Base-by-base conservation (phyloP, 2,329 filamentous ascomycete genomes). In the Colletotrichum simmondsii region DNA sequence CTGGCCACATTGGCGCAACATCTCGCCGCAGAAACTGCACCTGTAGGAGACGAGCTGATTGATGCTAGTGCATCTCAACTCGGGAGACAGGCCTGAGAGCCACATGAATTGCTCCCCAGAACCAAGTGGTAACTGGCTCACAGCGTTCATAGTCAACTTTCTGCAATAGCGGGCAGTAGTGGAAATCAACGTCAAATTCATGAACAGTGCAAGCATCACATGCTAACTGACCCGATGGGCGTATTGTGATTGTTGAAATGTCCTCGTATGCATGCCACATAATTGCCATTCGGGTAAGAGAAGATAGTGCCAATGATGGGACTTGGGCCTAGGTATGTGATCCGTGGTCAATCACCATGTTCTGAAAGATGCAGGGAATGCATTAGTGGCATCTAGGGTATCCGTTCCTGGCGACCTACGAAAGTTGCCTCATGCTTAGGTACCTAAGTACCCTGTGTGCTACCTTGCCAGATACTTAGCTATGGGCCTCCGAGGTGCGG, bases 1-100 rank as follows among this genome's bases (percentile, higher is more conserved):
- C 26, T 37, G 53, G 61, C 56, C 57, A 71, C 26, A 19, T 32
- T 32, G 12, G 68, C 57, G 24, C 26, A 56, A 24, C n/a, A 53
- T 59, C 28, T 53, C 32, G 52, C 57, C 37, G 63, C n/a, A 42
- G 37, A 53, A 28, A 35, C 26, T 24, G 53, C 35, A 24, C 37
- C 57, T 66, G 71, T 63, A 53, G 63, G 71, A 49, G 42, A 30
- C 35, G 71, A 30, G 71, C 61, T 64, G 57, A 69, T 54, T 37
- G 66, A 65, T 74, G 73, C 73, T 52, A 74, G 73, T 74, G 73
- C 65, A 70, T 65, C 73, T 73, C 57, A 37, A 71, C 65, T 59
- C 61, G 53, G 32, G 37, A 66, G 62, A 46, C 32, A 65, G 58
- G 24, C 30, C 53, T 35, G 42, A 59, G 19, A 49, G 62, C 62